These are phyloP conservation scores for Rhodomyrtus tomentosa DNA, from an alignment of 345 rosid species.

Conservation along the genomic window DNA sequence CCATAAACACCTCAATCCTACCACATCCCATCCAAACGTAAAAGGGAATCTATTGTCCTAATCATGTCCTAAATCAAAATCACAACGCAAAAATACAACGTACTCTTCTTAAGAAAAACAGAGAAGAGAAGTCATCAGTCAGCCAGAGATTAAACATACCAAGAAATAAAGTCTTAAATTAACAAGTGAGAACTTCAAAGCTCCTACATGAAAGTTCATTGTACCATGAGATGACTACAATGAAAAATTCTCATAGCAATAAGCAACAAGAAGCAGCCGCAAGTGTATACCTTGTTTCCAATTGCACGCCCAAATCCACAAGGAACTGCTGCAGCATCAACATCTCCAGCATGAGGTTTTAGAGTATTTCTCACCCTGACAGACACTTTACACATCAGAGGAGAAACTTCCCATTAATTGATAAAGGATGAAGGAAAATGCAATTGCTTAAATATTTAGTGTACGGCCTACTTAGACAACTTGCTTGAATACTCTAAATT, in stretches of 20 bases:
- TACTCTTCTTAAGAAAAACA: background rate
- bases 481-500: background rate
- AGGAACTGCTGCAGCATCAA: constrained; percentile 97
- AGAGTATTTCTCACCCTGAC: constrained; percentile 77
- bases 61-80: background rate
- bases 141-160: background rate
- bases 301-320: constrained; percentile 98
- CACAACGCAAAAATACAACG: background rate
- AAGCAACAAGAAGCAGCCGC: background rate
- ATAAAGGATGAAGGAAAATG: background rate
- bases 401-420: background rate
- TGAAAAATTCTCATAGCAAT: background rate
- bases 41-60: background rate
- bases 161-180: background rate
- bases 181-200: background rate
- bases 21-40: background rate
- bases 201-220: background rate
- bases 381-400: constrained; percentile 1
- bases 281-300: constrained; percentile 72
- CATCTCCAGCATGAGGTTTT: constrained; percentile 80
- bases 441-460: background rate
- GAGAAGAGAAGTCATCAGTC: background rate
- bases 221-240: background rate
- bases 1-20: background rate
- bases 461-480: background rate